Evolutionary conservation across 495 filamentous ascomycete genomes (phyloP).

Genomic region (Penicillium waksmanii): DNA sequence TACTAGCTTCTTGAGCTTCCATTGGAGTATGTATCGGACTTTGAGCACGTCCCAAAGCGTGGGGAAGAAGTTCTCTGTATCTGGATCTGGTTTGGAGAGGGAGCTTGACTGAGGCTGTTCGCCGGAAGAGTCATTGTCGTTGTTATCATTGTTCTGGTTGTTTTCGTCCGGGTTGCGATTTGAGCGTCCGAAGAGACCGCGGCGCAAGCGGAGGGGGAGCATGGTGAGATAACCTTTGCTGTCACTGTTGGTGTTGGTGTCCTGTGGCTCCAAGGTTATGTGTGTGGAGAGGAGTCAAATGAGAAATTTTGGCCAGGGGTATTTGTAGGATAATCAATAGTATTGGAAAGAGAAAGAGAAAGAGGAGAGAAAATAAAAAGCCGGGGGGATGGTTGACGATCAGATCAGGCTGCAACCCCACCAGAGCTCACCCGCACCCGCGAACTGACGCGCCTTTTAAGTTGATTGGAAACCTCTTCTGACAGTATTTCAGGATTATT

Average conservation of each 20-base stretch:
- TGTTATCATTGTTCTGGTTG: not conserved
- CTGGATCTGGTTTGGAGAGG: not conserved
- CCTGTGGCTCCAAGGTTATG: no score
- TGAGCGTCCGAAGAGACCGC: not conserved
- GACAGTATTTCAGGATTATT: no score
- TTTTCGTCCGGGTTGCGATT: not conserved
- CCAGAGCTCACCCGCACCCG: not conserved
- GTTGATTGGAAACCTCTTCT: no score
- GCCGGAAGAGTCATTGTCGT: not conserved
- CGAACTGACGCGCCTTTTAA: not conserved
- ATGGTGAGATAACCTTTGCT: not conserved
- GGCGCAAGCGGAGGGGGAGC: constrained; percentile 5
- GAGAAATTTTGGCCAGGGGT: no score
- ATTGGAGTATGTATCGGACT: constrained; percentile 39
- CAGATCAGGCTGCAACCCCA: not conserved
- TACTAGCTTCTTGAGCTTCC: constrained; percentile 46
- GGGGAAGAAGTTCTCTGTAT: constrained; percentile 27
- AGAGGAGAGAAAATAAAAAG: not conserved
- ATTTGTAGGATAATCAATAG: no score
- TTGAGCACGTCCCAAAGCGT: constrained; percentile 40
- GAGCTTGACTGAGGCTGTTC: not conserved
- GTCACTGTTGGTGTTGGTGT: no score
- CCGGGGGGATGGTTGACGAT: not conserved
- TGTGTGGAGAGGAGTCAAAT: no score
- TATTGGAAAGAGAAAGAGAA: no score